These are phyloP conservation scores for Corymbia citriodora DNA, from an alignment of 441 rosid species.

Conservation along the genomic window DNA sequence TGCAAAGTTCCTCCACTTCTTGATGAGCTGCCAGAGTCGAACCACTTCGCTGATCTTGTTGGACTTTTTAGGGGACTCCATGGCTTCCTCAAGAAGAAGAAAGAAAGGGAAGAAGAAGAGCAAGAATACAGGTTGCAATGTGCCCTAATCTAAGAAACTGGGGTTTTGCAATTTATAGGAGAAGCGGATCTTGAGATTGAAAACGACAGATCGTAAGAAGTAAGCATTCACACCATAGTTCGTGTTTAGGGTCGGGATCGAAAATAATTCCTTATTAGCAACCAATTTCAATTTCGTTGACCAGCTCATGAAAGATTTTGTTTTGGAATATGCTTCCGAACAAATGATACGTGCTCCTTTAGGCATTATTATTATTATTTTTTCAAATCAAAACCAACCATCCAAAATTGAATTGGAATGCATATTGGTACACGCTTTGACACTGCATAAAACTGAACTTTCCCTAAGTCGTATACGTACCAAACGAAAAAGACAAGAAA, in stretches of 20 bases:
- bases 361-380: not conserved
- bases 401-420: not conserved
- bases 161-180: not conserved
- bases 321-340: not conserved
- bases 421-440: not conserved
- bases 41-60: not conserved
- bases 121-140: not conserved
- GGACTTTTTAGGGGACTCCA: not conserved
- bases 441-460: not conserved
- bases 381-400: not conserved
- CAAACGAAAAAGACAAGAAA: not conserved
- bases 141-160: not conserved
- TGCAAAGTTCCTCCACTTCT: not conserved
- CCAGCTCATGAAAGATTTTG: not conserved
- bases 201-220: not conserved
- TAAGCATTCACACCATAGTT: not conserved
- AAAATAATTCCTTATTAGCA: not conserved
- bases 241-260: not conserved
- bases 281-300: not conserved
- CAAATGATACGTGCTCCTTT: not conserved
- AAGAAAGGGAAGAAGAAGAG: not conserved
- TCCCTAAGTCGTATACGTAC: not conserved
- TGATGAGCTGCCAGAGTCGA: not conserved
- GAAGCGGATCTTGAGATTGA: not conserved
- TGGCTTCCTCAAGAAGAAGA: not conserved